phyloP scores from a whole-genome alignment of 148 eudicot genomes.

The Limonium bicolor region DNA sequence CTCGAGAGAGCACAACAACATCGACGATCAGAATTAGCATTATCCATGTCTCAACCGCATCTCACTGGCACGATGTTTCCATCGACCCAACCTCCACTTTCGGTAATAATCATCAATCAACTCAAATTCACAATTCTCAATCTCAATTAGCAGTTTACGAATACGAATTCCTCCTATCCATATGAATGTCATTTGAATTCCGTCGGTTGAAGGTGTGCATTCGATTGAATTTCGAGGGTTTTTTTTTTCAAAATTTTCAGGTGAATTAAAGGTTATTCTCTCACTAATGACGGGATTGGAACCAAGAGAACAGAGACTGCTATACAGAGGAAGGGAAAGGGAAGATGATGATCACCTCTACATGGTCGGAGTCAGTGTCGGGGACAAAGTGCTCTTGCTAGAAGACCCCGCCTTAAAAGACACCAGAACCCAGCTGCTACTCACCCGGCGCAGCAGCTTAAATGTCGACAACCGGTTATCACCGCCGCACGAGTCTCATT shows the following conservation, averaged over 20 bases:
- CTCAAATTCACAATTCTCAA: too few relatives aligned
- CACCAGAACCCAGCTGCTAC: too few relatives aligned
- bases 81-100: conserved; percentile 54
- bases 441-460: too few relatives aligned
- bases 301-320: conserved; percentile 46
- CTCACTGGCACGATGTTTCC: conserved; percentile 40
- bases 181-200: too few relatives aligned
- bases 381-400: conserved; percentile 47
- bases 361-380: conserved; percentile 61
- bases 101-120: conserved; percentile 20
- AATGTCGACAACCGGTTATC: too few relatives aligned
- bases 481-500: too few relatives aligned
- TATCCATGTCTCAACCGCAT: conserved; percentile 36
- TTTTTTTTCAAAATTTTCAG: conserved; percentile 13
- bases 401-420: conserved; percentile 63
- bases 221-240: background rate
- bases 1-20: too few relatives aligned
- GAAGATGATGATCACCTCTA: conserved; percentile 50
- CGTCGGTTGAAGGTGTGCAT: too few relatives aligned
- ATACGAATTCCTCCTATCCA: background rate
- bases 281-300: conserved; percentile 35
- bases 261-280: conserved; percentile 38
- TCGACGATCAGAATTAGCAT: too few relatives aligned
- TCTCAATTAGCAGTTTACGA: background rate
- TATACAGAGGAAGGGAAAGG: conserved; percentile 62